Conservation (phyloP, 1,139 yeast genomes). For the Pichia sp. region DNA sequence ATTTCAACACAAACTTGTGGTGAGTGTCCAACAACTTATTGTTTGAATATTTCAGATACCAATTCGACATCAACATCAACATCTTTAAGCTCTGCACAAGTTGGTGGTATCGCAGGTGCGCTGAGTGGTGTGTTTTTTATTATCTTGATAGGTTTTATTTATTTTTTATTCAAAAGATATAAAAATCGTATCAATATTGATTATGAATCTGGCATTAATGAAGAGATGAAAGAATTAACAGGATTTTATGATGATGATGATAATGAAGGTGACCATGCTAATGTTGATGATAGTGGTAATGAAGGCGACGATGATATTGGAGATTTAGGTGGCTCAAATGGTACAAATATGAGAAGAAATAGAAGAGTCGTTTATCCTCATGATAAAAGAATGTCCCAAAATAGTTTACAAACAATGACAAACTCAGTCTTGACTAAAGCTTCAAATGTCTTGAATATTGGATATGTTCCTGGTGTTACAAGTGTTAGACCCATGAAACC, state of each 20-base stretch:
- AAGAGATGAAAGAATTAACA: slow-evolving; percentile 21
- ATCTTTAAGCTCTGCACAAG: slow-evolving; percentile 22
- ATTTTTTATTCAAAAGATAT: slow-evolving; percentile 34
- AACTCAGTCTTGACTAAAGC: slow-evolving; percentile 68
- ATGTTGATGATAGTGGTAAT: slow-evolving; percentile 20
- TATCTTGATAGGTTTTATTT: slow-evolving; percentile 33
- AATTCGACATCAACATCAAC: slow-evolving; percentile 9
- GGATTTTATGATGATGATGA: slow-evolving; percentile 19
- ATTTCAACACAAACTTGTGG: slow-evolving; percentile 49
- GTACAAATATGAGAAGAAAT: neutral
- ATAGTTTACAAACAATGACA: slow-evolving; percentile 41
- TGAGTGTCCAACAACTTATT: slow-evolving; percentile 51
- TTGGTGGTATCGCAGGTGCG: slow-evolving; percentile 66
- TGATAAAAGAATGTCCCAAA: slow-evolving; percentile 32
- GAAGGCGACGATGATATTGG: slow-evolving; percentile 9
- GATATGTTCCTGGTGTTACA: slow-evolving; percentile 90
- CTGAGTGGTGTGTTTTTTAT: slow-evolving; percentile 48
- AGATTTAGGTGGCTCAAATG: neutral
- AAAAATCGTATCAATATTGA: slow-evolving; percentile 27
- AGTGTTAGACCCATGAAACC: slow-evolving; percentile 34
- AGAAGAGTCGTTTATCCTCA: neutral
- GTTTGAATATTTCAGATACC: slow-evolving; percentile 31
- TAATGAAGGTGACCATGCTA: neutral
- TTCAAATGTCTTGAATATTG: slow-evolving; percentile 86
- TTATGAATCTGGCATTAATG: slow-evolving; percentile 21